These are phyloP conservation scores for Fusarium heterosporum DNA, from an alignment of 2,329 filamentous ascomycete genomes.

Conservation along the genomic window DNA sequence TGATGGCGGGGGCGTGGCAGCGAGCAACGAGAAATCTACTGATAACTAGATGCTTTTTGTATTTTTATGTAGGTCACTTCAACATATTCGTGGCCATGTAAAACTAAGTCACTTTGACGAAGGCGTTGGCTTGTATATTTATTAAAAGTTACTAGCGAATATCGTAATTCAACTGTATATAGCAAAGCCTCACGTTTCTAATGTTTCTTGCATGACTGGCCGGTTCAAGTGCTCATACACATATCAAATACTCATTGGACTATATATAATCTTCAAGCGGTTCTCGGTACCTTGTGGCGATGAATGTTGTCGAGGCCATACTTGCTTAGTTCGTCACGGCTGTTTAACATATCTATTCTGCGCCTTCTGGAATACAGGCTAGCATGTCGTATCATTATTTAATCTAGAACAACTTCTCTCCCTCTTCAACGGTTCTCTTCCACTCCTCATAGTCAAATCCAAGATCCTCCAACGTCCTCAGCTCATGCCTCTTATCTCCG, in stretches of 20 bases:
- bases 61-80: neutral
- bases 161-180: slow-evolving; percentile 6
- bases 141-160: slow-evolving; percentile 4
- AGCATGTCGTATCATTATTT: neutral
- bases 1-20: slow-evolving; percentile 5
- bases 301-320: too few species aligned
- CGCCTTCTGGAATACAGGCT: neutral
- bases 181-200: neutral
- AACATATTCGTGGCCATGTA: slow-evolving; percentile 1
- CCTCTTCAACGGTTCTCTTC: slow-evolving; percentile 42
- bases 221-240: neutral
- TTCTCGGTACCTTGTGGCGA: too few species aligned
- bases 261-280: too few species aligned
- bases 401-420: slow-evolving; percentile 32
- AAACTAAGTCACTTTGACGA: neutral
- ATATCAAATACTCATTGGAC: too few species aligned
- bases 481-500: slow-evolving; percentile 51
- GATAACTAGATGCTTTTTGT: slow-evolving; percentile 11
- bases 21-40: slow-evolving; percentile 26
- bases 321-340: too few species aligned
- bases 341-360: neutral
- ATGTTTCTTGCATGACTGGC: neutral
- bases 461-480: slow-evolving; percentile 53
- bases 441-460: slow-evolving; percentile 54
- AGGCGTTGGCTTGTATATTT: neutral